Conservation (phyloP, 352 stramenopile species). For the Globisporangium camurandrum region DNA sequence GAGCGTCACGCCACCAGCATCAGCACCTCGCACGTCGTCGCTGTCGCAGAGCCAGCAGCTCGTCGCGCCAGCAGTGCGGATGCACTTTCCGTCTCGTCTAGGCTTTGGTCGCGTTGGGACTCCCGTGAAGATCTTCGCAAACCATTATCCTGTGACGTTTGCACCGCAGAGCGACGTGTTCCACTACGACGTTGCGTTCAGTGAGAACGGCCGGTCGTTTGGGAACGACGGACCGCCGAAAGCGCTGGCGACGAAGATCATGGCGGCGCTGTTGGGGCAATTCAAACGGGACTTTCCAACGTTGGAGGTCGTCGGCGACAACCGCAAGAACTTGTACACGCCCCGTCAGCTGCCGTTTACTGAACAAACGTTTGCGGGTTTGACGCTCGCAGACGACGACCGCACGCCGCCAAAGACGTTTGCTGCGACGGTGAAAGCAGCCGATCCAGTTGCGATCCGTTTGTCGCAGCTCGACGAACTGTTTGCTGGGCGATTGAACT, state of each 20-base stretch:
- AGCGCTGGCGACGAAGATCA: constrained; percentile 46
- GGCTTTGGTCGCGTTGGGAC: constrained; percentile 47
- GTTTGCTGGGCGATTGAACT: constrained; percentile 35
- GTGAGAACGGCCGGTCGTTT: constrained; percentile 33
- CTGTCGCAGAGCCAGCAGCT: constrained; percentile 16
- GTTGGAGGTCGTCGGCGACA: constrained; percentile 57
- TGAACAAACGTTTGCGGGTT: constrained; percentile 34
- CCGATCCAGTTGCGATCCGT: constrained; percentile 63
- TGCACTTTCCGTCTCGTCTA: constrained; percentile 39
- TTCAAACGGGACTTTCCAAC: constrained; percentile 46
- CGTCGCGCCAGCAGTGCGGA: constrained; percentile 26
- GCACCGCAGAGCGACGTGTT: constrained; percentile 21
- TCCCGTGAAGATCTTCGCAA: constrained; percentile 37
- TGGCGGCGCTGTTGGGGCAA: constrained; percentile 42
- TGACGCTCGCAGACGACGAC: constrained; percentile 53
- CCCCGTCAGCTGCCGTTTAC: constrained; percentile 42
- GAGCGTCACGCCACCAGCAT: neutral
- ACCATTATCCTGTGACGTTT: constrained; percentile 60
- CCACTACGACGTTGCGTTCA: constrained; percentile 32
- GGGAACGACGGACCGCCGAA: constrained; percentile 45
- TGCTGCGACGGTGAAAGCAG: too few relatives aligned
- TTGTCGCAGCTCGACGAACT: constrained; percentile 46
- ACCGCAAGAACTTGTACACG: constrained; percentile 52
- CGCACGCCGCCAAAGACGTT: constrained; percentile 32
- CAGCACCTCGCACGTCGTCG: too few relatives aligned